A percentile compares a stretch with the other conserved stretches of the same genome.
phyloP scores from a whole-genome alignment of 1,284 basidiomycete genomes.

The Anthracocystis walkeri region DNA sequence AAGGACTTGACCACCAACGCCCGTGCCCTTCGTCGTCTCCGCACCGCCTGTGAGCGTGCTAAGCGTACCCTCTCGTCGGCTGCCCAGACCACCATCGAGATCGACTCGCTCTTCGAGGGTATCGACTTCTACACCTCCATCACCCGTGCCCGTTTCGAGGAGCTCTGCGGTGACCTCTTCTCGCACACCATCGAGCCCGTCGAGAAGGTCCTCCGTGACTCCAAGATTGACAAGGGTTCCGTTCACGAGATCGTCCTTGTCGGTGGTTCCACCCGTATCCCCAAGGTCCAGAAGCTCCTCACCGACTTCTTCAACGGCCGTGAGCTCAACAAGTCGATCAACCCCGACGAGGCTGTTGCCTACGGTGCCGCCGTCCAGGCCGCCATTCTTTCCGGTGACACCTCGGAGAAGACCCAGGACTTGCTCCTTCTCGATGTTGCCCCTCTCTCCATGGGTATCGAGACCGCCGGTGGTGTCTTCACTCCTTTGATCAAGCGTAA shows the following conservation, averaged over 20 bases:
- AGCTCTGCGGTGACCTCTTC: constrained; percentile 97
- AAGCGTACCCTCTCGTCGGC: constrained; percentile 98
- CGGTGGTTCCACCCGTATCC: constrained; percentile 98
- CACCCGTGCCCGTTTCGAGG: constrained; percentile 98
- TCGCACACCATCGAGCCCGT: constrained; percentile 95
- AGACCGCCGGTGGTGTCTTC: constrained; percentile 99
- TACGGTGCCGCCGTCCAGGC: constrained; percentile 99
- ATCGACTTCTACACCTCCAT: constrained; percentile 98
- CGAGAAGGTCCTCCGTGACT: constrained; percentile 97
- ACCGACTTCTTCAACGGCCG: constrained; percentile 96
- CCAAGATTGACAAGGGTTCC: constrained; percentile 90
- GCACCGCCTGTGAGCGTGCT: constrained; percentile 97
- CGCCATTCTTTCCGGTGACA: constrained; percentile 96
- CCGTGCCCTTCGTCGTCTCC: constrained; percentile 95
- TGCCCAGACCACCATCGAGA: constrained; percentile 95
- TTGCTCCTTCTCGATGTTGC: constrained; percentile 96
- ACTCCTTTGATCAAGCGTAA: constrained; percentile 97
- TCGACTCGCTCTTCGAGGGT: constrained; percentile 97
- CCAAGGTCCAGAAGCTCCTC: constrained; percentile 96
- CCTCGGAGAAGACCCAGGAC: constrained; percentile 97
- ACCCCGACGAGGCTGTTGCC: constrained; percentile 99
- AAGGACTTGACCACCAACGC: constrained; percentile 92
- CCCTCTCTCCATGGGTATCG: constrained; percentile 93
- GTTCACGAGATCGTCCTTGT: constrained; percentile 98
- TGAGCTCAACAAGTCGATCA: constrained; percentile 78